phyloP scores from a whole-genome alignment of 805 yeast species.

The Nakazawaea ernobii region DNA sequence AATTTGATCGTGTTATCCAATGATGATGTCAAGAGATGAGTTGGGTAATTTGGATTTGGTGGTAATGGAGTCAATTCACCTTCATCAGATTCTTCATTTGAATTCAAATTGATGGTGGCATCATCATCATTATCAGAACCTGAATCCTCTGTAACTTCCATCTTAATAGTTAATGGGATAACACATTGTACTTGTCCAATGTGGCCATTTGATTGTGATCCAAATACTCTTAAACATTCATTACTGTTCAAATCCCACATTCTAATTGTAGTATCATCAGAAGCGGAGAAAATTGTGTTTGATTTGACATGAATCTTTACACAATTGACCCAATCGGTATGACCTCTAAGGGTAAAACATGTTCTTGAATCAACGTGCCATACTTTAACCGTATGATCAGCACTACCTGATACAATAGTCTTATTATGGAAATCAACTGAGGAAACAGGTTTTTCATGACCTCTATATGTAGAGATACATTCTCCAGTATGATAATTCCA shows the following conservation, averaged over 20 bases:
- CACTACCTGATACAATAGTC: constrained; percentile 87
- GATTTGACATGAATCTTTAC: constrained; percentile 82
- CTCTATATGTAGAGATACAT: constrained; percentile 89
- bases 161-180: constrained; percentile 74
- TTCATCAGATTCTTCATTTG: constrained; percentile 3
- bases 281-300: constrained; percentile 74
- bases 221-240: constrained; percentile 73
- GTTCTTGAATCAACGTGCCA: constrained; percentile 96
- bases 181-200: constrained; percentile 93
- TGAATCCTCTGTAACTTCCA: constrained; percentile 44
- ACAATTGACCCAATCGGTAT: constrained; percentile 84
- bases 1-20: constrained; percentile 88
- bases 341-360: constrained; percentile 90
- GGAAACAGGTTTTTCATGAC: constrained; percentile 82
- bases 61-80: constrained; percentile 8
- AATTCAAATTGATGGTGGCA: constrained; percentile 11
- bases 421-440: constrained; percentile 77
- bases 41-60: constrained; percentile 47
- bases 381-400: constrained; percentile 86
- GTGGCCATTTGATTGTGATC: constrained; percentile 57
- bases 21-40: constrained; percentile 82
- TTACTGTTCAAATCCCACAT: constrained; percentile 92
- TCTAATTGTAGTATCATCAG: constrained; percentile 87
- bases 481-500: constrained; percentile 96
- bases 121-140: constrained; percentile 33